Percentiles rank a stretch among this genome's conserved stretches.
These are phyloP conservation scores for Quercus alba DNA, from an alignment of 306 rosid species.

Conservation along the genomic window DNA sequence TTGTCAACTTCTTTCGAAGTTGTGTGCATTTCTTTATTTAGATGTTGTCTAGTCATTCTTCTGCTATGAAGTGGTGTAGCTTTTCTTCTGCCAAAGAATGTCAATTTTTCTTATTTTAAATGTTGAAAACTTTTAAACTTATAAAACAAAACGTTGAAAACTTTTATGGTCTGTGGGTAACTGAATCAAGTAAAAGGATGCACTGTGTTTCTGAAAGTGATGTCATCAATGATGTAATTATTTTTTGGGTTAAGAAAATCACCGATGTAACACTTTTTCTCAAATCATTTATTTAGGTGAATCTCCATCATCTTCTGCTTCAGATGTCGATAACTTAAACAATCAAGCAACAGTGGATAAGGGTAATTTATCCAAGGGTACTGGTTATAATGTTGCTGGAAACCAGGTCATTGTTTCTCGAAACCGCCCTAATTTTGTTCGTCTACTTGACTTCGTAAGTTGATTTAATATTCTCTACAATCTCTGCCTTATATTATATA, in stretches of 20 bases:
- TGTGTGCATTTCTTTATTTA: slow-evolving; percentile 7
- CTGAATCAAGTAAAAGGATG: not conserved
- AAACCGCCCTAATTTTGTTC: slow-evolving; percentile 43
- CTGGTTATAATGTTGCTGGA: slow-evolving; percentile 40
- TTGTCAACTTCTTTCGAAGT: slow-evolving; percentile 21
- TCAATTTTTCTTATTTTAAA: not conserved
- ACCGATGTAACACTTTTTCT: slow-evolving; percentile 10
- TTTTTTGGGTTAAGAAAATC: slow-evolving; percentile 2
- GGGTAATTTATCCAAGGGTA: slow-evolving; percentile 39
- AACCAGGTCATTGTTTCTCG: slow-evolving; percentile 51
- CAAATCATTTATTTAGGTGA: slow-evolving; percentile 46
- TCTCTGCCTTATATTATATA: not conserved
- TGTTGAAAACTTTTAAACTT: not conserved
- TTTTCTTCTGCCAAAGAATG: not conserved
- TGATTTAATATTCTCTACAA: not conserved
- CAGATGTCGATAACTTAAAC: slow-evolving; percentile 70
- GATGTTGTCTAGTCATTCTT: not conserved
- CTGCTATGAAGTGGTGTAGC: not conserved
- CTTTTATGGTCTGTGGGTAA: not conserved
- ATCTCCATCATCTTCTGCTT: slow-evolving; percentile 77
- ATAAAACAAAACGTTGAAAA: not conserved
- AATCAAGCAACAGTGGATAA: slow-evolving; percentile 49
- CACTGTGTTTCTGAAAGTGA: not conserved
- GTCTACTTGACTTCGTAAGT: slow-evolving; percentile 77
- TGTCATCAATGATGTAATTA: not conserved